These are phyloP conservation scores for Camelina hispida DNA, from an alignment of 345 rosid genomes.

Conservation along the genomic window DNA sequence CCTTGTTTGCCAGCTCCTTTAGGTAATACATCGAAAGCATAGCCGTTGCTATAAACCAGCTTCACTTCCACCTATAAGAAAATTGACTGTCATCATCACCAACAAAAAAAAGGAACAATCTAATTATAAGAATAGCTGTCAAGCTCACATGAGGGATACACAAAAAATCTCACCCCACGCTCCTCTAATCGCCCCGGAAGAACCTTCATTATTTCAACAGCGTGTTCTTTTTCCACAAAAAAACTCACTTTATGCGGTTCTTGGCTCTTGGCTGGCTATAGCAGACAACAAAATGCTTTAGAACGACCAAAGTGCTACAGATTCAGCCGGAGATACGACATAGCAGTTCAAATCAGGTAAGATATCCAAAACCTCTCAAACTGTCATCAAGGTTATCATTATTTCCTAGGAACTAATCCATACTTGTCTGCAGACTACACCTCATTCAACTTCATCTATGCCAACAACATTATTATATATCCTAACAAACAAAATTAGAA, in stretches of 20 bases:
- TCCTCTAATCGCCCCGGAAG: constrained; percentile 64
- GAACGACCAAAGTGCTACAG: constrained; percentile 15
- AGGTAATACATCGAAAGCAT: constrained; percentile 81
- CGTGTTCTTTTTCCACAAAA: constrained; percentile 59
- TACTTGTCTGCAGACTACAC: neutral
- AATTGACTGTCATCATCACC: neutral
- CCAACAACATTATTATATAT: neutral
- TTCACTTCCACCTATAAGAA: constrained; percentile 71
- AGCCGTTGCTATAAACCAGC: constrained; percentile 75
- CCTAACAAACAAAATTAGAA: neutral
- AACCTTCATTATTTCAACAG: constrained; percentile 52
- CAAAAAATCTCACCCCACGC: constrained; percentile 61
- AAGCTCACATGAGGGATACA: neutral
- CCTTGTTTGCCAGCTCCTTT: constrained; percentile 88
- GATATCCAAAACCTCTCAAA: neutral
- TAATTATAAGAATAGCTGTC: constrained; percentile 14
- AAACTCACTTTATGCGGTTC: constrained; percentile 87
- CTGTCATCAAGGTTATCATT: neutral
- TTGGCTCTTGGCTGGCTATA: constrained; percentile 74
- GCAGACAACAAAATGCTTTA: constrained; percentile 4
- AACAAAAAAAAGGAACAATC: constrained; percentile 15
- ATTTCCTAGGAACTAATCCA: neutral
- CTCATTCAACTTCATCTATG: neutral
- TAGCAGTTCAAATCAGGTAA: constrained; percentile 5
- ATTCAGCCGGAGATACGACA: constrained; percentile 7